Conservation (phyloP, 805 yeast species). For the Cyberlindnera maritima region DNA sequence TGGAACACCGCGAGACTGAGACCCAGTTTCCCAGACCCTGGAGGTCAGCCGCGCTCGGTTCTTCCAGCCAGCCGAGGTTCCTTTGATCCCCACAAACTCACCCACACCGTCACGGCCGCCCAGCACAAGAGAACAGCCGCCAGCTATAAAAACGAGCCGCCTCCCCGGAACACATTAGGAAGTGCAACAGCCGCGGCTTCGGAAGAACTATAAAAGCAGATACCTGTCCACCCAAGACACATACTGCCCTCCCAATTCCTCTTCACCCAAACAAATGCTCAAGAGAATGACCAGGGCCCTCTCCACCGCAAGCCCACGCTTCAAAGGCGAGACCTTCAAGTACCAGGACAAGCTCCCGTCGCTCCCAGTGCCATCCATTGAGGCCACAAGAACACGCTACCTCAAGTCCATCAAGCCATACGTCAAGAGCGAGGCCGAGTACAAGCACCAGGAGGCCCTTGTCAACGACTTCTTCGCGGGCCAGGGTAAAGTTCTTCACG, state of each 20-base stretch:
- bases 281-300: slow-evolving; percentile 28
- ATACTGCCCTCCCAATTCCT: no score
- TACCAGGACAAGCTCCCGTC: slow-evolving; percentile 74
- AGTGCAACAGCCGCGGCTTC: not conserved
- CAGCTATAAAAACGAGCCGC: not conserved
- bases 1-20: not conserved
- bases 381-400: slow-evolving; percentile 67
- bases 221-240: no score
- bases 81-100: slow-evolving; percentile 17
- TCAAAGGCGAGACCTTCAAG: slow-evolving; percentile 67
- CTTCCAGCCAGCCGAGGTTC: slow-evolving; percentile 10
- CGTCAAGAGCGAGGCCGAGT: slow-evolving; percentile 47
- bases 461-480: slow-evolving; percentile 72
- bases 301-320: slow-evolving; percentile 19
- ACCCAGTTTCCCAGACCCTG: not conserved
- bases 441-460: slow-evolving; percentile 48
- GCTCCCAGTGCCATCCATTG: slow-evolving; percentile 83
- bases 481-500: slow-evolving; percentile 65
- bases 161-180: not conserved
- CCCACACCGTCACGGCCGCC: not conserved
- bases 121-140: not conserved
- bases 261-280: slow-evolving; percentile 11
- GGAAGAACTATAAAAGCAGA: no score
- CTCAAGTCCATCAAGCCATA: slow-evolving; percentile 72
- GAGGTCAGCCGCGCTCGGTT: not conserved